phyloP scores from a whole-genome alignment of 1,284 basidiomycete genomes.

The Malassezia cuniculi region DNA sequence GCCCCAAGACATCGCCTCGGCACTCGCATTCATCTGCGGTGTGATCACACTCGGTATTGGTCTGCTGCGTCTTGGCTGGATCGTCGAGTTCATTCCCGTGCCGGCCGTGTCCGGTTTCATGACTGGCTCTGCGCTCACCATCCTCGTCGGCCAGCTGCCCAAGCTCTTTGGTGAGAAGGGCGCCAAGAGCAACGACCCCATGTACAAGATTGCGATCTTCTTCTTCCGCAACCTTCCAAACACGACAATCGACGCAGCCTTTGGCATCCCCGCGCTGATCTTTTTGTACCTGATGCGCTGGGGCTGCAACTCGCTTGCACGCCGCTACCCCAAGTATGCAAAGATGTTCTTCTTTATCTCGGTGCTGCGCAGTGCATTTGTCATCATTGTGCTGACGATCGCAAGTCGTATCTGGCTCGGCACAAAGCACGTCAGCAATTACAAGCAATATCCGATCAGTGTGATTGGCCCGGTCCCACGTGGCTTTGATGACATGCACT shows the following conservation, averaged over 20 bases:
- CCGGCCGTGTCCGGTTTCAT: conserved; percentile 80
- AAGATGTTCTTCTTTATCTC: conserved; percentile 50
- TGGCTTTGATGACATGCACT: conserved; percentile 55
- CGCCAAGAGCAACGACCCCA: conserved; percentile 47
- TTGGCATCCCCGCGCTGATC: conserved; percentile 66
- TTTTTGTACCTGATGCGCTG: conserved; percentile 65
- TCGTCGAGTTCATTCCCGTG: conserved; percentile 84
- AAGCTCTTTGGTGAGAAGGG: conserved; percentile 33
- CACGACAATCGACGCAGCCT: conserved; percentile 71
- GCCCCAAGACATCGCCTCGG: conserved; percentile 64
- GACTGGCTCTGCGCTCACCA: conserved; percentile 47
- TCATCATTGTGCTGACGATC: conserved; percentile 51
- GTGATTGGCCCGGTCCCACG: conserved; percentile 61
- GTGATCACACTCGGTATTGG: conserved; percentile 87
- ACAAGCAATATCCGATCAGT: conserved; percentile 68
- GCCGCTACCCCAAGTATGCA: conserved; percentile 60
- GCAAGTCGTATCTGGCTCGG: conserved; percentile 41
- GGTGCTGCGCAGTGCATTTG: conserved; percentile 40
- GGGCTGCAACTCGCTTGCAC: conserved; percentile 53
- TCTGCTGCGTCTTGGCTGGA: conserved; percentile 79
- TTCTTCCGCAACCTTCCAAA: conserved; percentile 67
- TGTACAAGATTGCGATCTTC: conserved; percentile 81
- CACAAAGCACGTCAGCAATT: conserved; percentile 19
- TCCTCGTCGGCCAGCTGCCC: conserved; percentile 40
- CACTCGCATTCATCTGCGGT: conserved; percentile 74